phyloP scores from a whole-genome alignment of 495 filamentous ascomycete genomes.

The Symbiotaphrina buchneri region DNA sequence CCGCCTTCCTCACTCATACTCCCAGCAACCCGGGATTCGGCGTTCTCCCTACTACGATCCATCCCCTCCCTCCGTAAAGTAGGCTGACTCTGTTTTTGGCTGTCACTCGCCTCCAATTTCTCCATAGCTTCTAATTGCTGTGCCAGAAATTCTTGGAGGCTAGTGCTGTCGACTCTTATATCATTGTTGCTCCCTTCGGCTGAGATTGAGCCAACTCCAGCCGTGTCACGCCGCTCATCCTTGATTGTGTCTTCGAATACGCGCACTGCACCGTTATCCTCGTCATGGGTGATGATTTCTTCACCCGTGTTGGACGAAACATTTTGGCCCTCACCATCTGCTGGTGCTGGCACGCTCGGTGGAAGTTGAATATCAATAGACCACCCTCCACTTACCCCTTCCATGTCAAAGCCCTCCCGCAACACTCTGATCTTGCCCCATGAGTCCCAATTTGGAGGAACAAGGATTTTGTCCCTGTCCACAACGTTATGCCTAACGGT shows the following conservation, averaged over 20 bases:
- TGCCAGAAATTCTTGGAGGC: slow-evolving; percentile 59
- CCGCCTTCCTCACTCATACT: slow-evolving; percentile 26
- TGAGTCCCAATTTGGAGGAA: slow-evolving; percentile 94
- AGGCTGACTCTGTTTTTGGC: no score
- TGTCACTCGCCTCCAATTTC: no score
- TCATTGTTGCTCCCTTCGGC: slow-evolving; percentile 1
- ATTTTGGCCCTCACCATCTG: slow-evolving; percentile 1
- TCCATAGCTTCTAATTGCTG: slow-evolving; percentile 48
- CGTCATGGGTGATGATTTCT: background rate
- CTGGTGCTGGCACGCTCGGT: slow-evolving; percentile 8
- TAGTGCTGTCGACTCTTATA: slow-evolving; percentile 49
- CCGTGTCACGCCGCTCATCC: slow-evolving; percentile 1
- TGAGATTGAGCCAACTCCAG: background rate
- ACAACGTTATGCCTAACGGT: slow-evolving; percentile 86
- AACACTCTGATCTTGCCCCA: slow-evolving; percentile 94
- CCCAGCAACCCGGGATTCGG: no score
- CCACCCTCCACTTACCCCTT: slow-evolving; percentile 68
- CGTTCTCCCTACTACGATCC: no score
- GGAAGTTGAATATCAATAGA: slow-evolving; percentile 50
- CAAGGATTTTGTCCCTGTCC: slow-evolving; percentile 80
- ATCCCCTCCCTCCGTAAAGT: no score
- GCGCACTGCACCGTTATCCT: slow-evolving; percentile 1
- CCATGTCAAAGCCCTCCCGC: slow-evolving; percentile 84
- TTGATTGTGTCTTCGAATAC: slow-evolving; percentile 3
- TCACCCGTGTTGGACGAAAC: background rate